Evolutionary conservation across 2,329 filamentous ascomycete species (phyloP), one percentile per base, ranked within the genome.

Genomic region (Verruconis gallopava): DNA sequence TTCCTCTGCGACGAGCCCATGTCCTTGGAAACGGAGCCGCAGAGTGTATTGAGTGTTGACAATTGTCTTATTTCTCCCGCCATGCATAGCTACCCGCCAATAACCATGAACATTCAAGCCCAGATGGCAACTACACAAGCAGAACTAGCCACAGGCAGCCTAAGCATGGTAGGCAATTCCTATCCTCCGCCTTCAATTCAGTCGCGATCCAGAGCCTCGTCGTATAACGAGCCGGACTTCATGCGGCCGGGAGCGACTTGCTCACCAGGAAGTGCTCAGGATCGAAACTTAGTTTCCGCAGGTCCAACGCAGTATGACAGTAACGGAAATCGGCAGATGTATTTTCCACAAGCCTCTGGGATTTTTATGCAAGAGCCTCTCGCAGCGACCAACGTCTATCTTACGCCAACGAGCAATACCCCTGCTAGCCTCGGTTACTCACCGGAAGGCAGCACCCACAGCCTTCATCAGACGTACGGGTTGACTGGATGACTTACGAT

Each of bases 21-120:
- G 33, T 36, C 33, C 14, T 36, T 18, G 6, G 33, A 36, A 36
- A 11, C 33, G 6, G 58, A 56, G 40, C 50, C 47, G 38, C 50
- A 49, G 18, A 59, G 54, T 40, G 44, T 38, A 3, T 44, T 32
- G 13, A 44, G 42, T 13, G 48, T 40, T 2, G 52, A 54, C 21
- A 42, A 40, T 20, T 18, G 41, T 30, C 36, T 35, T 15, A 59
- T 55, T 38, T 20, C 46, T 1, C 40, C 38, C 9, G 25, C 12
- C 4, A 34, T 44, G 42, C 42, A 44, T 21, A 43, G 21, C 30
- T 44, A 42, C 22, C 42, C 42, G 5, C 38, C 42, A 5, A 6
- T 19, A 5, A 21, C 6, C 11, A 25, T 22, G 37, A 22, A 22
- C 18, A 38, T 38, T 19, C 40, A 42, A 28, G 18, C 32, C 11